Base-by-base conservation (phyloP, 2,329 filamentous ascomycete genomes). In the Diaporthe batatas region DNA sequence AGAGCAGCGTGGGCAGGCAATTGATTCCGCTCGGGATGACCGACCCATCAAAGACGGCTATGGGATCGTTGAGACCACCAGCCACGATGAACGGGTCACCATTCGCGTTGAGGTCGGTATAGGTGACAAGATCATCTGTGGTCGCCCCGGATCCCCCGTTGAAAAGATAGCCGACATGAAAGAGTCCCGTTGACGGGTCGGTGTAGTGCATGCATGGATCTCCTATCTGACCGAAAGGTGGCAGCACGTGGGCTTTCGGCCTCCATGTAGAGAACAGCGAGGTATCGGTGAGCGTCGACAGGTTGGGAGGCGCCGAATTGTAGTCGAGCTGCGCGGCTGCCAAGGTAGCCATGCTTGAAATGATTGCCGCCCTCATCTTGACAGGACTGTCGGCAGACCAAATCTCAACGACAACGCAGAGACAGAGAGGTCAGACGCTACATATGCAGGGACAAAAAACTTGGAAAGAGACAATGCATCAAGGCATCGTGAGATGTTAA, bases 161-260 rank as follows among this genome's bases (percentile, higher is more conserved):
- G 64, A 82, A 80, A n/a, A 86, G 79, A 75, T 81, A 86, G 36
- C 83, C 84, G 47, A 86, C 80, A 32, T 86, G 84, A 74, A 85
- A 85, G 32, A 84, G 78, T 1, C 83, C 82, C 2, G 84, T 85
- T 32, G 79, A 76, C 2, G 84, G 82, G 71, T 86, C 83, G 4
- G 82, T 84, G 76, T 84, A 85, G 73, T 85, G 84, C 81, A 83
- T 84, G 72, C 83, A 84, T 14, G 83, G 83, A 71, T 85, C 84
- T 47, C 82, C 84, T 54, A 84, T 82, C 59, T 83, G 80, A 8
- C 83, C 83, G 51, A 77, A 79, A 0, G 80, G 79, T 6, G 84
- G 83, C 1, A 84, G 79, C 1, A 86, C 79, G 68, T 85, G 84
- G 21, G 83, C 80, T 73, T 78, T 80, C 4, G 83, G 70, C 44